Base-by-base conservation (phyloP, 306 rosid genomes). In the Sphenostylis stenocarpa region DNA sequence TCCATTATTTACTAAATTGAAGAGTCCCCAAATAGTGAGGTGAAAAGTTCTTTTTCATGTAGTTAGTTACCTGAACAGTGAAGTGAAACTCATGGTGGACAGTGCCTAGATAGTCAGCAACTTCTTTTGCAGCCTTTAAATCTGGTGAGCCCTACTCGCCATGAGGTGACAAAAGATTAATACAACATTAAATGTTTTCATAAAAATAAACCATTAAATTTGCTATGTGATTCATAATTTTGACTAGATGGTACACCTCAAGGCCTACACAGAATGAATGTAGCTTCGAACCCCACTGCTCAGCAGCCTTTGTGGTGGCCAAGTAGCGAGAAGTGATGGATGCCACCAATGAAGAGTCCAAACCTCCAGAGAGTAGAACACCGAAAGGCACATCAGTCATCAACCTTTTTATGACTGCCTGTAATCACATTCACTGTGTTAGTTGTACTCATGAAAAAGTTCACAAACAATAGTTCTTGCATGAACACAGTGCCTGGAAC, bases 341-440 rank as follows among this genome's bases (percentile, higher is more conserved):
- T 66, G 99, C 99, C 61, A 96, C 98, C 86, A 96, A 70, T 0
- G 99, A 96, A 19, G 98, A 96, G 77, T 96, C 99, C 64, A 96
- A 60, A 62, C 99, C 99, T 14, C 98, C 98, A 1, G 97, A 96
- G 2, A 96, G 93, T 44, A 96, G 87, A 75, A 96, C 98, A 14
- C 99, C 98, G 0, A 96, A 96, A 44, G 99, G 99, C 73, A 92
- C 99, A 88, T 96, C 99, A 31, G 94, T 96, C 99, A 96, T 96
- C 66, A 92, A 80, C 87, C 99, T 87, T 68, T 96, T 96, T 84
- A 88, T 87, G 52, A 92, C 99, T 38, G 98, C 92, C 97, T 96
- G 90, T 71, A 77, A 64, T 72, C 26, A 55, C 72, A 78, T 49
- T 57, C 61, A 55, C 8, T 16, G 23, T 11, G 55, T 83, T 39